Evolutionary conservation across 2,329 filamentous ascomycete genomes (phyloP).

Genomic region (Trichophyton schoenleinii): DNA sequence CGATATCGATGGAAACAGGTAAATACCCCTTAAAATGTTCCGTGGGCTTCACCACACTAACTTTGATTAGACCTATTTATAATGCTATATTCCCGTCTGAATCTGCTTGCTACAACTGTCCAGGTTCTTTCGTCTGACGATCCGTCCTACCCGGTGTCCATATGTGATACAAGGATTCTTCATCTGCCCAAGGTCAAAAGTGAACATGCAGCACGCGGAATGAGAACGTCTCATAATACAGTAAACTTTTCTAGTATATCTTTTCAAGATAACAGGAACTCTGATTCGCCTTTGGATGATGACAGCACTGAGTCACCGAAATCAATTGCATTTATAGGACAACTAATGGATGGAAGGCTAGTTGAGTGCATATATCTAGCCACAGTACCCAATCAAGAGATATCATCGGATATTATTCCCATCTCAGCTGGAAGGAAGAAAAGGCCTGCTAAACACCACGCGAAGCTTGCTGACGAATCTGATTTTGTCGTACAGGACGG

Average conservation of each 20-base stretch:
- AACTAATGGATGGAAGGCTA: neutral
- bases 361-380: neutral
- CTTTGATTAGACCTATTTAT: slow-evolving; percentile 25
- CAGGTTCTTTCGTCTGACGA: slow-evolving; percentile 20
- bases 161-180: slow-evolving; percentile 26
- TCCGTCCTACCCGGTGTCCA: slow-evolving; percentile 15
- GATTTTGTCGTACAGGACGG: slow-evolving; percentile 30
- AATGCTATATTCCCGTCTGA: slow-evolving; percentile 30
- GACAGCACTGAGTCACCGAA: neutral
- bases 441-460: neutral
- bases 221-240: neutral
- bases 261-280: neutral
- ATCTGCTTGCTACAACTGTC: slow-evolving; percentile 23
- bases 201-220: neutral
- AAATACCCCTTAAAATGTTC: slow-evolving; percentile 6
- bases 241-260: neutral
- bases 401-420: neutral
- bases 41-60: neutral
- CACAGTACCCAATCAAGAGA: neutral
- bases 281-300: neutral
- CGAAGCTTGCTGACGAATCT: slow-evolving; percentile 11
- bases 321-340: slow-evolving; percentile 5
- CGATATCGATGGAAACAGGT: slow-evolving; percentile 25
- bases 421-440: slow-evolving; percentile 4
- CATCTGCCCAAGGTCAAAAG: slow-evolving; percentile 16